These are phyloP conservation scores for Mentha longifolia DNA, from an alignment of 257 asterid species.

Conservation along the genomic window DNA sequence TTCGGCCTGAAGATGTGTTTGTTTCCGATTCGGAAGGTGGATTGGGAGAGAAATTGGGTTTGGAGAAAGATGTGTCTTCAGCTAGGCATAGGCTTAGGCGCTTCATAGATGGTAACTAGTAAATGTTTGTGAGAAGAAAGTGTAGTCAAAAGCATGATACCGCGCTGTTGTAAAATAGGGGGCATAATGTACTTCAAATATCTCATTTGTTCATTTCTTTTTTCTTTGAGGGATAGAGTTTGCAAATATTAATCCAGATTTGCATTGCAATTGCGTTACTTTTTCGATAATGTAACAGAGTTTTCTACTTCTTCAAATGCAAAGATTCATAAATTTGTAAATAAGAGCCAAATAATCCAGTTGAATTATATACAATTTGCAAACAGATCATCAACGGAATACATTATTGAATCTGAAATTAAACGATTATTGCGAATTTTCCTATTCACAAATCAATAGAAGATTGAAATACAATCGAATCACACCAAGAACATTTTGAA, in stretches of 20 bases:
- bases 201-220: conserved; percentile 34
- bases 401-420: background rate
- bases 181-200: conserved; percentile 4
- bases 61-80: conserved; percentile 37
- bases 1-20: conserved; percentile 49
- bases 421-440: background rate
- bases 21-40: conserved; percentile 28
- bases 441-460: background rate
- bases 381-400: background rate
- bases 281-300: background rate
- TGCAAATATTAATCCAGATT: too few relatives aligned
- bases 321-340: too few relatives aligned
- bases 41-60: conserved; percentile 25
- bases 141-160: background rate
- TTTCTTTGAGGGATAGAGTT: background rate
- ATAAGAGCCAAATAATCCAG: too few relatives aligned
- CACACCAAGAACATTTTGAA: conserved; percentile 23
- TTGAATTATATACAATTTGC: conserved; percentile 1
- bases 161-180: conserved; percentile 25
- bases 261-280: too few relatives aligned
- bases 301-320: too few relatives aligned
- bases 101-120: conserved; percentile 48
- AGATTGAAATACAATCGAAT: background rate
- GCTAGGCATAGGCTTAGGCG: conserved; percentile 51
- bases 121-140: background rate